phyloP scores from a whole-genome alignment of 2,329 filamentous ascomycete genomes.

The Fonsecaea multimorphosa region DNA sequence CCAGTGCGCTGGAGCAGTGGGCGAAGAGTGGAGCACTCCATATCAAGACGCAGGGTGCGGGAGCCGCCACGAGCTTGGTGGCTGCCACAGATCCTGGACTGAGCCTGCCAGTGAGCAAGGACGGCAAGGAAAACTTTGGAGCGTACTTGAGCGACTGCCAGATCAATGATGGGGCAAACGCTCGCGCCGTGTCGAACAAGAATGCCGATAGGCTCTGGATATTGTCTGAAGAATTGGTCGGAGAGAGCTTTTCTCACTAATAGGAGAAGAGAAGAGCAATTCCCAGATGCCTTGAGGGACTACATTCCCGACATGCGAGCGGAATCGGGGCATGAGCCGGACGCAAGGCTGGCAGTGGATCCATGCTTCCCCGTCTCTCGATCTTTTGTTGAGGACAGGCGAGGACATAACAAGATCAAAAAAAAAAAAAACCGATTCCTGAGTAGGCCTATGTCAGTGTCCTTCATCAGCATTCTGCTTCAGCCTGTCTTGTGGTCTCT shows the following conservation, averaged over 20 bases:
- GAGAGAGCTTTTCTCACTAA: slow-evolving; percentile 43
- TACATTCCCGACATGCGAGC: too few relatives aligned
- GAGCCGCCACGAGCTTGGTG: slow-evolving; percentile 51
- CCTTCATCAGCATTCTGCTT: too few relatives aligned
- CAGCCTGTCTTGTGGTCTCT: too few relatives aligned
- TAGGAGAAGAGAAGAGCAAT: slow-evolving; percentile 31
- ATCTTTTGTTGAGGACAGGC: too few relatives aligned
- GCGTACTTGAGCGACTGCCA: slow-evolving; percentile 47
- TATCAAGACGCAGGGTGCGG: slow-evolving; percentile 49
- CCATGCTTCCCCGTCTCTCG: too few relatives aligned
- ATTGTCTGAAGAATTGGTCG: slow-evolving; percentile 49
- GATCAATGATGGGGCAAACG: slow-evolving; percentile 41
- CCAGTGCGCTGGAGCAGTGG: slow-evolving; percentile 37
- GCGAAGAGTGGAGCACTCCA: slow-evolving; percentile 14
- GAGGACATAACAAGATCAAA: too few relatives aligned
- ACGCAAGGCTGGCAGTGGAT: too few relatives aligned
- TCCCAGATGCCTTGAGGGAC: neutral
- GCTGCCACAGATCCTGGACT: slow-evolving; percentile 50
- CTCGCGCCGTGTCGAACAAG: slow-evolving; percentile 45
- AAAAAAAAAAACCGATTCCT: too few relatives aligned
- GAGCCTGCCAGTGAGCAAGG: slow-evolving; percentile 39
- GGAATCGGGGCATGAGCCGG: too few relatives aligned
- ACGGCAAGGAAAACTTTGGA: slow-evolving; percentile 15
- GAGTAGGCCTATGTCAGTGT: too few relatives aligned
- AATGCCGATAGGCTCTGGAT: slow-evolving; percentile 49